phyloP scores from a whole-genome alignment of 495 filamentous ascomycete genomes.

The Aspergillus asperescens region DNA sequence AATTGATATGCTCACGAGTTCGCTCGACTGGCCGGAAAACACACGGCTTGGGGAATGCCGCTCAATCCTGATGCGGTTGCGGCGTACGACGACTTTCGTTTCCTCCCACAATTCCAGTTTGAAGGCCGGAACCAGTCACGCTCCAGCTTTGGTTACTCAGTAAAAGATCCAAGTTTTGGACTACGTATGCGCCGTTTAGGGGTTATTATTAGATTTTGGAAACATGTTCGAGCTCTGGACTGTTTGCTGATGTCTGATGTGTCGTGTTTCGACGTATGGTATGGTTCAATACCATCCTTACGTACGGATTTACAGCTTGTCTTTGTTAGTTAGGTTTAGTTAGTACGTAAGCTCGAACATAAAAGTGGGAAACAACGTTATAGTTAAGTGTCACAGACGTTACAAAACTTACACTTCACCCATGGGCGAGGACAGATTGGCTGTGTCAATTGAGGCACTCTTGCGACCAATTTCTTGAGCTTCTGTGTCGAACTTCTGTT shows the following conservation, averaged over 20 bases:
- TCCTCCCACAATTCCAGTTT: not conserved
- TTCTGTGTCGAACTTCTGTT: slow-evolving; percentile 1
- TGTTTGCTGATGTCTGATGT: not conserved
- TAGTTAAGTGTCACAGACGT: no score
- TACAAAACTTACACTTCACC: not conserved
- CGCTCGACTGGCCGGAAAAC: not conserved
- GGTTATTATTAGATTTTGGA: slow-evolving; percentile 13
- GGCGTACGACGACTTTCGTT: slow-evolving; percentile 3
- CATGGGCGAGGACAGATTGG: not conserved
- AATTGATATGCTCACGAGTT: slow-evolving; percentile 11
- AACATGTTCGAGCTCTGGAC: slow-evolving; percentile 19
- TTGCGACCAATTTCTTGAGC: not conserved
- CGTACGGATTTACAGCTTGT: not conserved
- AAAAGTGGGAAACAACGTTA: no score
- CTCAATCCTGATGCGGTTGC: not conserved
- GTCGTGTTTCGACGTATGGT: not conserved
- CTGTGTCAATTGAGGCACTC: not conserved
- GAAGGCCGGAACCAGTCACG: slow-evolving; percentile 1
- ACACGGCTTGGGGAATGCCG: not conserved
- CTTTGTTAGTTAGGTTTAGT: no score
- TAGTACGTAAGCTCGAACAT: no score
- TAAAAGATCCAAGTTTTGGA: not conserved
- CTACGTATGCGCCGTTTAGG: not conserved
- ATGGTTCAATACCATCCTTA: not conserved
- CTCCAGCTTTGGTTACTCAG: slow-evolving; percentile 3